Evolutionary conservation across 176 grass and related monocot species (phyloP).

Genomic region (Cocos nucifera): DNA sequence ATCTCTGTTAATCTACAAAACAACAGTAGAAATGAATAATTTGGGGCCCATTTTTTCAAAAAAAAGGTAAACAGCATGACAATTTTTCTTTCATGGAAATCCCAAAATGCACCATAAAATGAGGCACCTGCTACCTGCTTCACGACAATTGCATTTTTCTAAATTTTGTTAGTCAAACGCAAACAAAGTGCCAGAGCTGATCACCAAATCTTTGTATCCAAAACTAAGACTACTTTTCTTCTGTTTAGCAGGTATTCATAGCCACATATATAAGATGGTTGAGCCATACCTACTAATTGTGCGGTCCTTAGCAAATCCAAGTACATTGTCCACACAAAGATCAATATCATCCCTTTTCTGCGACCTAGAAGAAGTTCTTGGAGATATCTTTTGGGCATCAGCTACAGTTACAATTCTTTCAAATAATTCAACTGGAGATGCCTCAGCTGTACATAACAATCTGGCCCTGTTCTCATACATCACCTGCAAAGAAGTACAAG

Average conservation of each 20-base stretch:
- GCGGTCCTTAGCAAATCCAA: constrained; percentile 91
- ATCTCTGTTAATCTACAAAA: constrained; percentile 75
- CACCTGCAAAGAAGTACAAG: constrained; percentile 34
- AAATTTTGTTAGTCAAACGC: no score
- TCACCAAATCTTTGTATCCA: neutral
- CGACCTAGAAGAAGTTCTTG: constrained; percentile 45
- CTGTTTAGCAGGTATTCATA: no score
- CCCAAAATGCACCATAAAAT: no score
- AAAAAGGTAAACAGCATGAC: neutral
- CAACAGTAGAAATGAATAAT: neutral
- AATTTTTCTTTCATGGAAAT: neutral
- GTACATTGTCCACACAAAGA: constrained; percentile 79
- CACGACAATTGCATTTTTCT: no score
- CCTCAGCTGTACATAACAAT: constrained; percentile 77
- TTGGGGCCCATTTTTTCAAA: neutral
- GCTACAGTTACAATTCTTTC: constrained; percentile 53
- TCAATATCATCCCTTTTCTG: constrained; percentile 63
- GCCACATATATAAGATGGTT: no score
- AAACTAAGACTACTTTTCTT: no score
- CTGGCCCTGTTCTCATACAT: constrained; percentile 92
- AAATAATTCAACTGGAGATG: constrained; percentile 53
- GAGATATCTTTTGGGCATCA: constrained; percentile 48
- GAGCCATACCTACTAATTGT: constrained; percentile 72
- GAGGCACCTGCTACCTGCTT: no score
- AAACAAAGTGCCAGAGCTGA: neutral